Evolutionary conservation across 495 filamentous ascomycete species (phyloP).

Genomic region (Annulohypoxylon bovei): DNA sequence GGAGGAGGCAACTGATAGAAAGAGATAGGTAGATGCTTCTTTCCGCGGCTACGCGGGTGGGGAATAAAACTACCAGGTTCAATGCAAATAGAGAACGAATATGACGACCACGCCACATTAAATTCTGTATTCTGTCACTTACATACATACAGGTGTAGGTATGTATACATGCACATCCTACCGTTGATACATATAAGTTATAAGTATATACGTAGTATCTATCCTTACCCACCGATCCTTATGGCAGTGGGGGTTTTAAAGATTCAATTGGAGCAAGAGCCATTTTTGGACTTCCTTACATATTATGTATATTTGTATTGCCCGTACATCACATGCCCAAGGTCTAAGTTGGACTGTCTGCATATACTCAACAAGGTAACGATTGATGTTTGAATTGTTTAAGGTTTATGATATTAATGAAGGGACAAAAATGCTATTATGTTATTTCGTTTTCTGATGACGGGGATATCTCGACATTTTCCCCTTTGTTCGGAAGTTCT

Average conservation of each 20-base stretch:
- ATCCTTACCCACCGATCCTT: conserved; percentile 13
- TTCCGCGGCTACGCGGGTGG: conserved; percentile 13
- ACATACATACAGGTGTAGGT: conserved; percentile 2
- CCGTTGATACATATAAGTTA: neutral
- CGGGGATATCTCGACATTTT: neutral
- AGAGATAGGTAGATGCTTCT: conserved; percentile 8
- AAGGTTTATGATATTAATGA: neutral
- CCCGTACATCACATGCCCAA: conserved; percentile 15
- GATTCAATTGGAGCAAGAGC: conserved; percentile 24
- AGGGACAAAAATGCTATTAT: neutral
- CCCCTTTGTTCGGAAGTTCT: neutral
- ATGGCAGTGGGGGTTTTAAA: conserved; percentile 14
- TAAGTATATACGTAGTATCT: neutral
- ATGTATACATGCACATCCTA: neutral
- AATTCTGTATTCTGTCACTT: conserved; percentile 4
- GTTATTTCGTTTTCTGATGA: neutral
- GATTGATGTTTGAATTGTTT: neutral
- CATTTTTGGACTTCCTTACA: conserved; percentile 34
- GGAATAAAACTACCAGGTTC: conserved; percentile 1
- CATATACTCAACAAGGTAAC: conserved; percentile 22
- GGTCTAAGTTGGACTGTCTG: neutral
- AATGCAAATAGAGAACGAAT: conserved; percentile 26
- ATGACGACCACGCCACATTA: conserved; percentile 24
- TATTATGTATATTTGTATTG: neutral
- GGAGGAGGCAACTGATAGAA: neutral